phyloP scores from a whole-genome alignment of 1,284 basidiomycete genomes.

The Moesziomyces parantarcticus region DNA sequence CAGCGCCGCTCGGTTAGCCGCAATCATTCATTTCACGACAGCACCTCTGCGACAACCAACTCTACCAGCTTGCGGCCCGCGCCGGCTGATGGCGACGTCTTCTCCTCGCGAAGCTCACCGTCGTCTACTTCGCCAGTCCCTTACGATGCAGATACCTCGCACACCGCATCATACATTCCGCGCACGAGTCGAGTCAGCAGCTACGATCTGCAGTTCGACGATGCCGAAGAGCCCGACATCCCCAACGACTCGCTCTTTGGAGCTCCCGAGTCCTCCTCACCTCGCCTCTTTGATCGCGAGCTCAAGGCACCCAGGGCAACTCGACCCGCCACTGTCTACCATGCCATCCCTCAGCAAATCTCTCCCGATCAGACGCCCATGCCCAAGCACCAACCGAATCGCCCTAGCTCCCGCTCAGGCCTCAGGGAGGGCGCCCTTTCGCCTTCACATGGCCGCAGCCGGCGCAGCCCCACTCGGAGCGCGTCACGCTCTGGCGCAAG shows the following conservation, averaged over 20 bases:
- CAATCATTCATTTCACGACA: conserved; percentile 18
- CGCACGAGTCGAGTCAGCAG: conserved; percentile 45
- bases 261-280: conserved; percentile 14
- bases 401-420: conserved; percentile 29
- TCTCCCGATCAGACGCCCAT: conserved; percentile 48
- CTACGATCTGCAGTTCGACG: conserved; percentile 49
- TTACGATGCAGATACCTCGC: neutral
- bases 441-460: conserved; percentile 16
- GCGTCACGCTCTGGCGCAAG: conserved; percentile 8
- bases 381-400: conserved; percentile 27
- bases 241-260: conserved; percentile 43
- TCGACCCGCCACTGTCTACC: conserved; percentile 6
- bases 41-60: conserved; percentile 8
- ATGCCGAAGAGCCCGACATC: conserved; percentile 35
- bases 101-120: conserved; percentile 11
- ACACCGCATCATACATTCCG: conserved; percentile 30
- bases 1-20: conserved; percentile 40
- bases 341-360: conserved; percentile 1
- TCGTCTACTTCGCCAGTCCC: conserved; percentile 1
- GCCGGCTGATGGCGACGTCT: conserved; percentile 27
- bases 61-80: conserved; percentile 18
- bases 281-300: conserved; percentile 28
- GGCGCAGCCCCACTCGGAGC: conserved; percentile 21
- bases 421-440: conserved; percentile 24
- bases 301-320: conserved; percentile 11